Conservation (phyloP, 2,329 filamentous ascomycete species). For the Fusarium falciforme region DNA sequence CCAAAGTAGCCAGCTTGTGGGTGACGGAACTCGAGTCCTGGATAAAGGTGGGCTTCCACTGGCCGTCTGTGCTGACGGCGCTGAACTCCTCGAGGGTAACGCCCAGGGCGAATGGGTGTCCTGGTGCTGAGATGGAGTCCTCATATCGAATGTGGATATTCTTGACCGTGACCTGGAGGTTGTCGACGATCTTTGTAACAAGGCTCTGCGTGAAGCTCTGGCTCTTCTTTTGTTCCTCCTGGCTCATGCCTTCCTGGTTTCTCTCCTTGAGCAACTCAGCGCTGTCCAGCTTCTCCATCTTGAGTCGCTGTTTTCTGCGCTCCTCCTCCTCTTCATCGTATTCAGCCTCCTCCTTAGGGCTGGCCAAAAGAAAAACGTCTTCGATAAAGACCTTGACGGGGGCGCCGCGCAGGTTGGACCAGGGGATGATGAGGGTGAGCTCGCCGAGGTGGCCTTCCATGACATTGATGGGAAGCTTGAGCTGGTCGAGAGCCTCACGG, state of each 20-base stretch:
- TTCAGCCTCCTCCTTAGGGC: constrained; percentile 93
- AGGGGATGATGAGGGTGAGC: constrained; percentile 92
- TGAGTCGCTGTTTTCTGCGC: constrained; percentile 85
- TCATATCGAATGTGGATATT: constrained; percentile 99
- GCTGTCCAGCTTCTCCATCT: constrained; percentile 98
- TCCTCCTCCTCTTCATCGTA: constrained; percentile 96
- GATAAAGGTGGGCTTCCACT: constrained; percentile 97
- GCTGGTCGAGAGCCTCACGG: constrained; percentile 94
- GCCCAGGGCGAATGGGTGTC: constrained; percentile 93
- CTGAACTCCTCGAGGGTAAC: constrained; percentile 96
- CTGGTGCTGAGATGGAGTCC: constrained; percentile 93
- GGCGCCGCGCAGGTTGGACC: constrained; percentile 95
- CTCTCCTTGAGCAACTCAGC: constrained; percentile 94
- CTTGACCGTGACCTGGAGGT: constrained; percentile 96
- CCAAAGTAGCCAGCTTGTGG: constrained; percentile 92
- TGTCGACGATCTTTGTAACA: constrained; percentile 97
- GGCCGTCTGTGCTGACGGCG: constrained; percentile 92
- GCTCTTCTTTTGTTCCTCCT: constrained; percentile 96
- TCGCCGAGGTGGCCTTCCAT: constrained; percentile 93
- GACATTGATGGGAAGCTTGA: constrained; percentile 96
- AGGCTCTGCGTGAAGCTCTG: constrained; percentile 97
- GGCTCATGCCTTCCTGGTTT: constrained; percentile 90
- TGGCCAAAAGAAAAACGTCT: constrained; percentile 95
- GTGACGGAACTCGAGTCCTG: constrained; percentile 85
- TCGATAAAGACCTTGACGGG: constrained; percentile 96